Evolutionary conservation across 108 stramenopile genomes (phyloP).

Genomic region (Thalassiosira profunda): DNA sequence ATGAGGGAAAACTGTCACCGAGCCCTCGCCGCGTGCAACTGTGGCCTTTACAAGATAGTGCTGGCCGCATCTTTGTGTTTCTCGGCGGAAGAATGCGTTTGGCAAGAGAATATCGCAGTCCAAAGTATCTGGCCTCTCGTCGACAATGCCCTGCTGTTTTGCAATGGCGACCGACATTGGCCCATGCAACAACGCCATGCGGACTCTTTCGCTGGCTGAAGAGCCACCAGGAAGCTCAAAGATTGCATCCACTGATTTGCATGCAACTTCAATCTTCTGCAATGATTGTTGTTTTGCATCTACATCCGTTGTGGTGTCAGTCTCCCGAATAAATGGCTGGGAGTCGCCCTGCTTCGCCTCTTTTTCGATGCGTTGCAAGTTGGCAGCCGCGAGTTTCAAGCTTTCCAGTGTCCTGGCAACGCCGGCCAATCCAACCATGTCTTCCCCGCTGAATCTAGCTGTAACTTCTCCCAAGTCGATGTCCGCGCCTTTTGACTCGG

Average conservation of each 20-base stretch:
- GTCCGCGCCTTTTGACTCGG: no score
- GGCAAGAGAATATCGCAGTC: constrained; percentile 11
- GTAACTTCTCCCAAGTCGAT: background rate
- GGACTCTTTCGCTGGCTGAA: constrained; percentile 14
- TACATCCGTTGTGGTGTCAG: constrained; percentile 2
- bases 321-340: background rate
- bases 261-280: constrained; percentile 15
- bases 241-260: constrained; percentile 26
- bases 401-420: background rate
- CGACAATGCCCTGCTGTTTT: background rate
- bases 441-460: background rate
- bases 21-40: constrained; percentile 19
- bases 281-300: background rate
- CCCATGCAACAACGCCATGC: constrained; percentile 23
- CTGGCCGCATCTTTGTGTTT: background rate
- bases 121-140: background rate
- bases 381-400: background rate
- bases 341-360: constrained; percentile 5
- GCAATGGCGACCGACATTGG: constrained; percentile 1
- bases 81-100: constrained; percentile 18
- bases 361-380: constrained; percentile 13
- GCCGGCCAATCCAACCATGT: background rate
- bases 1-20: constrained; percentile 48
- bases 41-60: constrained; percentile 16
- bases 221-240: constrained; percentile 16